A percentile compares a stretch with the other conserved stretches of the same genome.
Evolutionary conservation across 768 basidiomycete genomes (phyloP).

Genomic region (Lactifluus subvellereus): DNA sequence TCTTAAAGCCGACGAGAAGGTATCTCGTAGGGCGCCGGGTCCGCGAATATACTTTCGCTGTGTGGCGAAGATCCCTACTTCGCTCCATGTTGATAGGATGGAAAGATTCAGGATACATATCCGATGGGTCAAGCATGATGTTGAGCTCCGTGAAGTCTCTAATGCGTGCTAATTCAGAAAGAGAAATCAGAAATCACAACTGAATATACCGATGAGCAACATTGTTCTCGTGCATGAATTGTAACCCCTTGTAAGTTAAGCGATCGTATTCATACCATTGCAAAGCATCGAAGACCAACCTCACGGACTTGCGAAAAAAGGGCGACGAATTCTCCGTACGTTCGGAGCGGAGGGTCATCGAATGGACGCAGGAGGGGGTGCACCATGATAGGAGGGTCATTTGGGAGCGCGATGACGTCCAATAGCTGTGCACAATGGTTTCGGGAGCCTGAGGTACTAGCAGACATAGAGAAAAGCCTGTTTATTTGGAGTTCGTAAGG

Average conservation of each 20-base stretch:
- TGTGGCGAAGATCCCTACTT: slow-evolving; percentile 25
- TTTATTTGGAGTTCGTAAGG: not conserved
- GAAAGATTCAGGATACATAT: slow-evolving; percentile 28
- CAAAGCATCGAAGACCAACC: slow-evolving; percentile 1
- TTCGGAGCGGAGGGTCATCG: slow-evolving; percentile 26
- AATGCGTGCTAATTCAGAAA: not conserved
- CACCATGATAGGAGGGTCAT: slow-evolving; percentile 19
- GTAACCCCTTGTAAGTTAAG: slow-evolving; percentile 19
- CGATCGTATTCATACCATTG: slow-evolving; percentile 18
- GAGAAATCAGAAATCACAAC: not conserved
- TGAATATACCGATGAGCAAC: slow-evolving; percentile 31
- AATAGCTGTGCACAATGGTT: slow-evolving; percentile 1
- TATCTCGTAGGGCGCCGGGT: slow-evolving; percentile 31
- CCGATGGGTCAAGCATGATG: slow-evolving; percentile 30
- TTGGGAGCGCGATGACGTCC: not conserved
- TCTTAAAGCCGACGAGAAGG: slow-evolving; percentile 35
- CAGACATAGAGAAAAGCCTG: not conserved
- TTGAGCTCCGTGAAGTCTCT: not conserved
- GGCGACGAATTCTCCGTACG: slow-evolving; percentile 26
- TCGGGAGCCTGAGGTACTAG: not conserved
- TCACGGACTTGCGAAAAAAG: slow-evolving; percentile 26
- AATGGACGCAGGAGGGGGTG: slow-evolving; percentile 28
- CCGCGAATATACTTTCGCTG: slow-evolving; percentile 29
- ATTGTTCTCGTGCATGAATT: slow-evolving; percentile 24
- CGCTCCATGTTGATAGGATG: slow-evolving; percentile 25